Evolutionary conservation across 257 asterid genomes (phyloP).

Genomic region (Fraxinus anomala): DNA sequence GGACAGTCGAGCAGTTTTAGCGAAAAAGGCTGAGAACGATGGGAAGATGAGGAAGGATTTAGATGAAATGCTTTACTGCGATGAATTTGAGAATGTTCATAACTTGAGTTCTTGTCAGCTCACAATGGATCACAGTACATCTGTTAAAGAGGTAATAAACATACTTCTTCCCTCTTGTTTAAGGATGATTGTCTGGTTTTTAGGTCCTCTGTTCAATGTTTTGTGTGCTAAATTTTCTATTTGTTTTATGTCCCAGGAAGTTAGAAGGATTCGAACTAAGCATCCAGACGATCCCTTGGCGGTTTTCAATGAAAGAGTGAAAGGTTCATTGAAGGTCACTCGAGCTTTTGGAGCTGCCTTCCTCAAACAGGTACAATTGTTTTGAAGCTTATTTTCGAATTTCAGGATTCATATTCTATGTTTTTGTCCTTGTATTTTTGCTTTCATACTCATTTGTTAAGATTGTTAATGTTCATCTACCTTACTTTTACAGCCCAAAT

Average conservation of each 20-base stretch:
- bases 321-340: slow-evolving; percentile 88
- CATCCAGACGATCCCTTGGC: slow-evolving; percentile 80
- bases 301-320: slow-evolving; percentile 70
- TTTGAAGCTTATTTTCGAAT: slow-evolving; percentile 5
- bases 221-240: slow-evolving; percentile 10
- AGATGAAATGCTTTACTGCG: slow-evolving; percentile 58
- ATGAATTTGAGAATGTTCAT: slow-evolving; percentile 57
- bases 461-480: slow-evolving; percentile 16
- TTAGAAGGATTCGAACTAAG: slow-evolving; percentile 63
- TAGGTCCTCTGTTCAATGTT: slow-evolving; percentile 23
- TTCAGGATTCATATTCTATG: not conserved
- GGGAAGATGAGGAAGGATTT: slow-evolving; percentile 40
- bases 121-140: slow-evolving; percentile 86
- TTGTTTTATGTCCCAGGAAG: slow-evolving; percentile 55
- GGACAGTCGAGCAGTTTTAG: slow-evolving; percentile 86
- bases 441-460: not conserved
- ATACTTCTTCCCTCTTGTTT: not conserved
- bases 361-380: slow-evolving; percentile 66
- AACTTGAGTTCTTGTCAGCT: slow-evolving; percentile 66
- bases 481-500: slow-evolving; percentile 68
- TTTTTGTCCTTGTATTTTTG: not conserved
- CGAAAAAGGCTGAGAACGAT: slow-evolving; percentile 50
- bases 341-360: slow-evolving; percentile 98
- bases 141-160: slow-evolving; percentile 63
- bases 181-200: not conserved